Percentiles rank a stretch among this genome's conserved stretches.
Evolutionary conservation across 208 protist species (phyloP).

Genomic region (Acanthamoeba quina): DNA sequence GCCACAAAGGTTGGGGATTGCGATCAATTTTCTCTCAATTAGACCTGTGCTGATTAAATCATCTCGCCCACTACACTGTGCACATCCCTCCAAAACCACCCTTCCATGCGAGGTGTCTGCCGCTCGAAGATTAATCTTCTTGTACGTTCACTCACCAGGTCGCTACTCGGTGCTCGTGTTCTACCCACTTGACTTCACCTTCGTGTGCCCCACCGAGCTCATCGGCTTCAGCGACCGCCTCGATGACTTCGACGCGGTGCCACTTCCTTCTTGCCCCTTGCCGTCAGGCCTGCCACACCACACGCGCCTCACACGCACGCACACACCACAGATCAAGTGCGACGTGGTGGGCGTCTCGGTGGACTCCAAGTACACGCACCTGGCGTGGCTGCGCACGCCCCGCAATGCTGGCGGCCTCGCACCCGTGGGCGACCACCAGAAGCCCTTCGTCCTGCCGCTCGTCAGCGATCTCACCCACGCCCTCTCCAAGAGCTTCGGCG

Average conservation of each 20-base stretch:
- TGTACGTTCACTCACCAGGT: conserved; percentile 59
- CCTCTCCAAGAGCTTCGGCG: conserved; percentile 73
- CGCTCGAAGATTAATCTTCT: not conserved
- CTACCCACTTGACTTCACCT: conserved; percentile 97
- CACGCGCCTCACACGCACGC: not conserved
- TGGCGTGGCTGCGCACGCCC: conserved; percentile 75
- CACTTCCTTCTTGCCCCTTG: not conserved
- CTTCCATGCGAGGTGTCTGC: too few relatives aligned
- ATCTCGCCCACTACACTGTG: not conserved
- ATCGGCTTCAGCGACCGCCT: conserved; percentile 95
- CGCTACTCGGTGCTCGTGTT: conserved; percentile 97
- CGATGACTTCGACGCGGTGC: conserved; percentile 93
- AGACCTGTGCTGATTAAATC: conserved; percentile 16
- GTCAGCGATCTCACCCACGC: conserved; percentile 73
- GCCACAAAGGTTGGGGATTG: conserved; percentile 48
- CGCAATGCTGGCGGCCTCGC: conserved; percentile 78
- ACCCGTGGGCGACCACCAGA: not conserved
- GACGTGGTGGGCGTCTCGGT: conserved; percentile 76
- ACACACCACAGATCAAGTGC: not conserved
- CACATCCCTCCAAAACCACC: too few relatives aligned
- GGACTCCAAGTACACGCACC: conserved; percentile 77
- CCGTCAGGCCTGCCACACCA: conserved; percentile 90
- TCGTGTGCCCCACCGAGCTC: conserved; percentile 98
- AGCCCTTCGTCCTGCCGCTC: conserved; percentile 73
- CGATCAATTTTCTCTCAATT: conserved; percentile 36